These are phyloP conservation scores for Spathaspora sp. DNA, from an alignment of 1,139 yeast genomes.

Conservation along the genomic window DNA sequence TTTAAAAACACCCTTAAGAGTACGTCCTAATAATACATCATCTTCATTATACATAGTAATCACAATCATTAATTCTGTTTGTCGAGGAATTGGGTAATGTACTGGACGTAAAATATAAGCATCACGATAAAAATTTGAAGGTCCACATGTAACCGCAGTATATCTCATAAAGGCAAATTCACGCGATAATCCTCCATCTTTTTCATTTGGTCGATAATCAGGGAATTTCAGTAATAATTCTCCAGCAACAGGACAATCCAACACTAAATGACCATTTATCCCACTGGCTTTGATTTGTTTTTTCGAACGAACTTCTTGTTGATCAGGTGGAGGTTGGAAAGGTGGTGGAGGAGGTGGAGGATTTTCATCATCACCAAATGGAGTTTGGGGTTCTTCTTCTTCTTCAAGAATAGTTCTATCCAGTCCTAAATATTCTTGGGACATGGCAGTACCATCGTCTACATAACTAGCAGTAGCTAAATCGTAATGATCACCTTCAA, in stretches of 20 bases:
- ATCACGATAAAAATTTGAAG: constrained; percentile 45
- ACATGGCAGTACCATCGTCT: constrained; percentile 8
- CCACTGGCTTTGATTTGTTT: constrained; percentile 43
- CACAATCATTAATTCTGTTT: constrained; percentile 48
- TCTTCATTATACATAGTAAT: constrained; percentile 52
- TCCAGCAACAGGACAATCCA: constrained; percentile 52
- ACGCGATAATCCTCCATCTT: constrained; percentile 30
- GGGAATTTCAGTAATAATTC: constrained; percentile 46
- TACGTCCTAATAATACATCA: constrained; percentile 45
- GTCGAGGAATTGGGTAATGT: constrained; percentile 46
- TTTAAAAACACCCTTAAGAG: constrained; percentile 48
- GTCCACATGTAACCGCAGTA: constrained; percentile 52
- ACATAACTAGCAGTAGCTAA: constrained; percentile 29
- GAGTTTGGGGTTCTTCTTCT: constrained; percentile 23
- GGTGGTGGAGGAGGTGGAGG: constrained; percentile 14
- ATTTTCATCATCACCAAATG: constrained; percentile 31
- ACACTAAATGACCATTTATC: constrained; percentile 48
- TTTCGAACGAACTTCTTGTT: constrained; percentile 40
- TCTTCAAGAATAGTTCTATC: constrained; percentile 6
- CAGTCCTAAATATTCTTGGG: constrained; percentile 1
- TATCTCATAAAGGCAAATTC: constrained; percentile 52
- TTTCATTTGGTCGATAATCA: constrained; percentile 32
- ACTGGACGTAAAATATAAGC: constrained; percentile 48
- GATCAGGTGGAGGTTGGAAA: constrained; percentile 26
- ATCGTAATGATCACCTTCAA: constrained; percentile 47